Percentiles rank a stretch among this genome's conserved stretches.
These are phyloP conservation scores for Erodium texanum DNA, from an alignment of 441 rosid species.

Conservation along the genomic window DNA sequence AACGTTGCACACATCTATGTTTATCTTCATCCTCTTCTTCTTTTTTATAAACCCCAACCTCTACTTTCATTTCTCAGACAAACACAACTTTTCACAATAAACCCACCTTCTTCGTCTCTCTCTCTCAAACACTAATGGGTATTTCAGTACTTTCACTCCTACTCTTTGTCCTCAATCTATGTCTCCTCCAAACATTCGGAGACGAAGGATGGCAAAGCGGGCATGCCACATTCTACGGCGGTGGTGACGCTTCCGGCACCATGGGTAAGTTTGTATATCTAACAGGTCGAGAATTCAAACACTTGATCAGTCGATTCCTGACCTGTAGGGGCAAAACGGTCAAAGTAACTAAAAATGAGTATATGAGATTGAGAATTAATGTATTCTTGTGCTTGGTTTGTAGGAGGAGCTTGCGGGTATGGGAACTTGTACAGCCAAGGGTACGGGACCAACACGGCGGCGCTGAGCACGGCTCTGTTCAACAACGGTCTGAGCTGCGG, in stretches of 20 bases:
- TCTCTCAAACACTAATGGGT: not conserved
- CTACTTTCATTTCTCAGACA: not conserved
- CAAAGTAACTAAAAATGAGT: not conserved
- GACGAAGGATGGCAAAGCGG: slow-evolving; percentile 76
- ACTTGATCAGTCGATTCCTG: not conserved
- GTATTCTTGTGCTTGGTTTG: not conserved
- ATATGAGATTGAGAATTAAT: no score
- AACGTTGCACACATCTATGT: not conserved
- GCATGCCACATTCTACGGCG: slow-evolving; percentile 90
- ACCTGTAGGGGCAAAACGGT: not conserved
- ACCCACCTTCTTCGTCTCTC: not conserved
- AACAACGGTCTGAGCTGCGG: slow-evolving; percentile 90
- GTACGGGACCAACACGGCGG: slow-evolving; percentile 89
- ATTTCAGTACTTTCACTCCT: slow-evolving; percentile 19
- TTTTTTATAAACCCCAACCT: slow-evolving; percentile 19
- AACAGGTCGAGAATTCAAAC: no score
- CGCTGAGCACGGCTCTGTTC: slow-evolving; percentile 83
- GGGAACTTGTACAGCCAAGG: slow-evolving; percentile 89
- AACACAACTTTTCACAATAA: not conserved
- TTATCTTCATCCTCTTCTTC: slow-evolving; percentile 24
- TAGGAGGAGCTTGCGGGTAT: slow-evolving; percentile 98
- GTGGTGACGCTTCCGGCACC: slow-evolving; percentile 87
- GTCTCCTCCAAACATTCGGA: slow-evolving; percentile 30
- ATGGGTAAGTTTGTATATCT: slow-evolving; percentile 58
- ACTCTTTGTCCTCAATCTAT: slow-evolving; percentile 25